Conservation (phyloP, 768 basidiomycete genomes). For the Kwoniella sp. region DNA sequence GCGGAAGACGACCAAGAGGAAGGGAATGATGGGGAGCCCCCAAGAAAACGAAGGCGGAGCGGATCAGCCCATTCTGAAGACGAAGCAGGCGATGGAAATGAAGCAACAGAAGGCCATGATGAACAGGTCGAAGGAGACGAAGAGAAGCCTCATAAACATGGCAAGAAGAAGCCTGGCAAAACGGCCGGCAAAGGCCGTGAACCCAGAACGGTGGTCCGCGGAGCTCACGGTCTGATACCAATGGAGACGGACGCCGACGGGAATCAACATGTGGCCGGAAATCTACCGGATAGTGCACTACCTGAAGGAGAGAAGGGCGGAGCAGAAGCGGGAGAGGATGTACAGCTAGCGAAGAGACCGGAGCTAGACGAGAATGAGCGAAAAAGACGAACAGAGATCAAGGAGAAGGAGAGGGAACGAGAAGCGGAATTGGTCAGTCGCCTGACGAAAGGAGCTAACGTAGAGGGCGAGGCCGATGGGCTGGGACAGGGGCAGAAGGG, state of each 20-base stretch:
- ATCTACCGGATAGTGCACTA: slow-evolving; percentile 27
- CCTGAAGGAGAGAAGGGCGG: slow-evolving; percentile 26
- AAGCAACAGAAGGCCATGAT: slow-evolving; percentile 25
- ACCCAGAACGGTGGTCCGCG: slow-evolving; percentile 44
- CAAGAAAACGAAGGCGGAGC: slow-evolving; percentile 17
- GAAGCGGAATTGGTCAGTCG: slow-evolving; percentile 58
- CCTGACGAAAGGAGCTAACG: slow-evolving; percentile 76
- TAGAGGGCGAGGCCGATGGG: slow-evolving; percentile 60
- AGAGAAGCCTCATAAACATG: slow-evolving; percentile 25
- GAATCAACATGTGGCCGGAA: slow-evolving; percentile 71
- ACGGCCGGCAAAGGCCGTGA: slow-evolving; percentile 37
- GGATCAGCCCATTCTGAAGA: slow-evolving; percentile 15
- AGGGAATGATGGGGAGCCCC: slow-evolving; percentile 9
- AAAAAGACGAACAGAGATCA: slow-evolving; percentile 39
- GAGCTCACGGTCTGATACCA: slow-evolving; percentile 39
- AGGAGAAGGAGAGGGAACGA: slow-evolving; percentile 47
- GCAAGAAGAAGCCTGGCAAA: slow-evolving; percentile 40
- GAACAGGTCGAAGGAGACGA: slow-evolving; percentile 17
- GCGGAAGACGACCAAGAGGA: background rate
- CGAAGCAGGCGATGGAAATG: slow-evolving; percentile 16
- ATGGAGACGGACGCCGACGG: slow-evolving; percentile 60
- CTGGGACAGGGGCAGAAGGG: slow-evolving; percentile 1
- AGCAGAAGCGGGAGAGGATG: slow-evolving; percentile 61
- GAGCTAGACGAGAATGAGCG: slow-evolving; percentile 46
- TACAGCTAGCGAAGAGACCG: slow-evolving; percentile 61